Conservation (phyloP, 495 filamentous ascomycete genomes). For the Tuber microsphaerosporum region DNA sequence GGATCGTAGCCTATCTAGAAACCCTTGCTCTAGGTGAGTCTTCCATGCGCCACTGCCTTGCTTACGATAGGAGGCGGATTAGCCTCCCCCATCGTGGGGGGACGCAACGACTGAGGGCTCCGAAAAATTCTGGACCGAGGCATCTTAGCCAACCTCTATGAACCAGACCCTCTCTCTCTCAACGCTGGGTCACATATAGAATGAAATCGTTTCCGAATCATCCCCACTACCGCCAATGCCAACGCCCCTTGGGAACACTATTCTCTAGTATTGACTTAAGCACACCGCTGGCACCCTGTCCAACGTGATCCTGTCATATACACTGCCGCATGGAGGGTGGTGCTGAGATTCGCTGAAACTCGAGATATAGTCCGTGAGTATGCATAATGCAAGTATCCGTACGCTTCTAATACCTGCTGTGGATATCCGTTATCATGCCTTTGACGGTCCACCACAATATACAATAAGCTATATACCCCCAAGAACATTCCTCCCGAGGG, state of each 20-base stretch:
- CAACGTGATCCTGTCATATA: not conserved
- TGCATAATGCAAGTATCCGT: not conserved
- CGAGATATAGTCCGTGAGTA: not conserved
- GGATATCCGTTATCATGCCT: not conserved
- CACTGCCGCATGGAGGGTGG: not conserved
- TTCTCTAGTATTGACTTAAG: not conserved
- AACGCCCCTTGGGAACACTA: not conserved
- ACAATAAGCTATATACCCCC: no score
- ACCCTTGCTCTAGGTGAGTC: no score
- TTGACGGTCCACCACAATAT: not conserved
- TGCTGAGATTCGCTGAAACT: not conserved
- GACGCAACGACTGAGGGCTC: no score
- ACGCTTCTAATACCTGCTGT: not conserved
- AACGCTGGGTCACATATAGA: not conserved
- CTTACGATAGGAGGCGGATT: no score
- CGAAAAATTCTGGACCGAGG: no score
- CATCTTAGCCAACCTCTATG: no score
- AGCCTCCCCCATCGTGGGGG: no score
- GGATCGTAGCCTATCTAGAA: no score
- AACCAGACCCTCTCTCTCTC: not conserved
- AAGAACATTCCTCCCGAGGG: not conserved
- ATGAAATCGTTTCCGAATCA: not conserved
- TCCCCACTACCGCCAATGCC: not conserved
- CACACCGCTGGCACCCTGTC: not conserved
- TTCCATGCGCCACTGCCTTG: no score